Evolutionary conservation across 768 basidiomycete genomes (phyloP).

Genomic region (Suillus subluteus): DNA sequence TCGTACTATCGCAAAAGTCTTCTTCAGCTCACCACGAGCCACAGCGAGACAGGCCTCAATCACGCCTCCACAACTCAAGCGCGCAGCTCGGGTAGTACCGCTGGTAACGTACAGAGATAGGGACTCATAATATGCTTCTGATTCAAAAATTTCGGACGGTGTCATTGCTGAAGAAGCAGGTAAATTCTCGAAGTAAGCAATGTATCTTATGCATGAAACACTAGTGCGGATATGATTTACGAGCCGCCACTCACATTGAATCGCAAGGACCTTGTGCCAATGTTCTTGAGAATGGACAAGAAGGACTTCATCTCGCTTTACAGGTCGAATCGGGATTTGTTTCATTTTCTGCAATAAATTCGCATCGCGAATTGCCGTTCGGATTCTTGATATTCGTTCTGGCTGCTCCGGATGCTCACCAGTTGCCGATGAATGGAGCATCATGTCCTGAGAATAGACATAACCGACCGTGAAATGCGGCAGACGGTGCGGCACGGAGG

Average conservation of each 20-base stretch:
- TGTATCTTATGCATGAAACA: slow-evolving; percentile 15
- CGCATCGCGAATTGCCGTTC: slow-evolving; percentile 59
- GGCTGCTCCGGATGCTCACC: slow-evolving; percentile 75
- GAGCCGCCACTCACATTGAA: slow-evolving; percentile 62
- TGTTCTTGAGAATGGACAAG: slow-evolving; percentile 91
- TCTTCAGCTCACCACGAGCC: slow-evolving; percentile 77
- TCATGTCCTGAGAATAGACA: slow-evolving; percentile 88
- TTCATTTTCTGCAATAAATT: slow-evolving; percentile 75
- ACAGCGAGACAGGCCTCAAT: slow-evolving; percentile 90
- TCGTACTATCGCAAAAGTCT: slow-evolving; percentile 92
- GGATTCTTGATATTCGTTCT: slow-evolving; percentile 78
- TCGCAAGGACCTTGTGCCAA: slow-evolving; percentile 87
- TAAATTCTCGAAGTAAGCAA: slow-evolving; percentile 13
- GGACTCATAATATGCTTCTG: slow-evolving; percentile 84
- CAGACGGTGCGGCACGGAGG: slow-evolving; percentile 35
- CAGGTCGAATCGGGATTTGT: slow-evolving; percentile 73
- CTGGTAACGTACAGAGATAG: slow-evolving; percentile 91
- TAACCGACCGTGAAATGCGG: slow-evolving; percentile 63
- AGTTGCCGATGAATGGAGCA: slow-evolving; percentile 70
- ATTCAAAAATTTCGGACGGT: slow-evolving; percentile 72
- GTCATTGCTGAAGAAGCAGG: slow-evolving; percentile 59
- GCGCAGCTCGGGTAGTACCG: slow-evolving; percentile 82
- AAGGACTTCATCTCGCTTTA: slow-evolving; percentile 75
- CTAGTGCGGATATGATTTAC: slow-evolving; percentile 20
- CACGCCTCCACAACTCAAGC: slow-evolving; percentile 92